A percentile compares a stretch with the other conserved stretches of the same genome.
Conservation (phyloP, 441 rosid species). For the Mallotus japonicus region DNA sequence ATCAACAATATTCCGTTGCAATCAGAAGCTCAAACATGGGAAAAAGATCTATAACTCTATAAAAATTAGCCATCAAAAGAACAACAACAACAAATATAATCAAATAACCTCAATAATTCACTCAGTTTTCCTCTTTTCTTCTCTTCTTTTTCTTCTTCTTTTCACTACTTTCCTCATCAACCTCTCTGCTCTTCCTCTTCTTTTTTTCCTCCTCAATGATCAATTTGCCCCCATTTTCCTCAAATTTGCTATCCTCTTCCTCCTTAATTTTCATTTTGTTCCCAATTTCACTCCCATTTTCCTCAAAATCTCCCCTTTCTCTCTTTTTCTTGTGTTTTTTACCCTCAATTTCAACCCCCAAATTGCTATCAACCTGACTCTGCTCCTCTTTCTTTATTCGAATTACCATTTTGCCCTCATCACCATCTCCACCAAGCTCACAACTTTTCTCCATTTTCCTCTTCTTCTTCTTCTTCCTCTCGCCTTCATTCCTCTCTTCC, state of each 20-base stretch:
- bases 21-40: not conserved
- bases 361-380: not conserved
- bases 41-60: not conserved
- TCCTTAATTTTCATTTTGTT: conserved; percentile 18
- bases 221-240: not conserved
- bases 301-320: conserved; percentile 20
- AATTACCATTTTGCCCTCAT: conserved; percentile 10
- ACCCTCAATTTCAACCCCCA: conserved; percentile 17
- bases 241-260: not conserved
- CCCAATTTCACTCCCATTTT: conserved; percentile 19
- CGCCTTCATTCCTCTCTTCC: conserved; percentile 6
- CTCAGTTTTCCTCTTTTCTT: conserved; percentile 22
- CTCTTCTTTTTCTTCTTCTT: conserved; percentile 39
- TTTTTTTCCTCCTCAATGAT: conserved; percentile 8
- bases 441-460: not conserved
- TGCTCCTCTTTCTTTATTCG: not conserved
- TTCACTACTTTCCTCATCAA: conserved; percentile 26
- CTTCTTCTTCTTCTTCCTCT: conserved; percentile 17
- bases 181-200: conserved; percentile 40
- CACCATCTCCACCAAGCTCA: not conserved
- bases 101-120: not conserved
- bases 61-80: not conserved
- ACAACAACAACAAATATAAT: not conserved
- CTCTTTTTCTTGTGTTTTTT: conserved; percentile 22
- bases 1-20: not conserved